These are phyloP conservation scores for Eremochloa ophiuroides DNA, from an alignment of 176 grass and related monocot genomes.

Conservation along the genomic window DNA sequence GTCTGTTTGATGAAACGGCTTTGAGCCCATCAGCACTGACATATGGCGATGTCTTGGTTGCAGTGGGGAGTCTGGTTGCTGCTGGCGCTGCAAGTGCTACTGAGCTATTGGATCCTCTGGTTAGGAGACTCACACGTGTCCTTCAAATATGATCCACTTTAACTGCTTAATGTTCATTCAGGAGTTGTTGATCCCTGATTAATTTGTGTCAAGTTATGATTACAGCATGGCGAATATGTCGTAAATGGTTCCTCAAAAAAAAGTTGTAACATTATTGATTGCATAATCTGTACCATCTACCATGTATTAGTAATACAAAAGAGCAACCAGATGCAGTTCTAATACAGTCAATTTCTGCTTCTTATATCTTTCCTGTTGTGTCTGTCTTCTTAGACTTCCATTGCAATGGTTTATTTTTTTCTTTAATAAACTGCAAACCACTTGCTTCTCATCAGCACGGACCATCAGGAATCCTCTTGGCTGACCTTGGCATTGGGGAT, in stretches of 20 bases:
- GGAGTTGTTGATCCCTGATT: not conserved
- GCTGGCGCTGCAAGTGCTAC: constrained; percentile 49
- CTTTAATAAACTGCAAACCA: not conserved
- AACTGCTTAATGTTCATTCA: too few species aligned
- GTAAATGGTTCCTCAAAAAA: too few species aligned
- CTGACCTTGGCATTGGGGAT: constrained; percentile 63
- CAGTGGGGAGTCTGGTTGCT: constrained; percentile 62
- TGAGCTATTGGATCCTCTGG: constrained; percentile 49
- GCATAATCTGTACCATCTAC: not conserved
- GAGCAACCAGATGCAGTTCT: too few species aligned
- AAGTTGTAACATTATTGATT: too few species aligned
- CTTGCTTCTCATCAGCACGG: constrained; percentile 40
- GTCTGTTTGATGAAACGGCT: constrained; percentile 45
- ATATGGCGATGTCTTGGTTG: constrained; percentile 17
- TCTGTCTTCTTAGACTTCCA: not conserved
- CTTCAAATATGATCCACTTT: too few species aligned
- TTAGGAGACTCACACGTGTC: constrained; percentile 27
- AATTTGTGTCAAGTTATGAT: not conserved
- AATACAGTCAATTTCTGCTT: not conserved
- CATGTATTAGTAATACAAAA: too few species aligned
- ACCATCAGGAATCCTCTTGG: constrained; percentile 40
- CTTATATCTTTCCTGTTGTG: too few species aligned
- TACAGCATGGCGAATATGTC: not conserved
- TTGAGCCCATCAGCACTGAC: too few species aligned
- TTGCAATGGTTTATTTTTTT: not conserved